Percentiles rank a stretch among this genome's conserved stretches.
Evolutionary conservation across 1,139 yeast genomes (phyloP).

Genomic region (Yamadazyma sp.): DNA sequence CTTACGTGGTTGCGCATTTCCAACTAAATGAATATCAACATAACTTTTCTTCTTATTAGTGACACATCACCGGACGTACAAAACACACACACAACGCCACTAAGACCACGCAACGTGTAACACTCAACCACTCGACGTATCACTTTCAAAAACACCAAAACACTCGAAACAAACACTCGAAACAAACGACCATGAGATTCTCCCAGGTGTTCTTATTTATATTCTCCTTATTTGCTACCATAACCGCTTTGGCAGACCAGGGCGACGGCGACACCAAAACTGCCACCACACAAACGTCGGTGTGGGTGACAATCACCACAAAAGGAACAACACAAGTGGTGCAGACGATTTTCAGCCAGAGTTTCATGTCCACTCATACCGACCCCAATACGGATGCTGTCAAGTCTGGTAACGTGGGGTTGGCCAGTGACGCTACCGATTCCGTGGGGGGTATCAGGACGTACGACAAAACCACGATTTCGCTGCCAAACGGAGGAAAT

Average conservation of each 20-base stretch:
- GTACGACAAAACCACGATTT: constrained; percentile 25
- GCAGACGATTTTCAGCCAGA: constrained; percentile 30
- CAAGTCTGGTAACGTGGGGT: constrained; percentile 35
- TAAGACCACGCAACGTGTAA: too few relatives aligned
- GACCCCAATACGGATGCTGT: constrained; percentile 21
- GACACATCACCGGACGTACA: too few relatives aligned
- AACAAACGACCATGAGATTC: too few relatives aligned
- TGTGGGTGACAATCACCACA: constrained; percentile 38
- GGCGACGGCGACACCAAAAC: constrained; percentile 16
- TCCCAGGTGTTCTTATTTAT: constrained; percentile 7
- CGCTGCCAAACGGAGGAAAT: constrained; percentile 9
- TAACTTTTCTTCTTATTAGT: not conserved
- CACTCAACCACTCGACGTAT: too few relatives aligned
- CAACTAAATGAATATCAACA: not conserved
- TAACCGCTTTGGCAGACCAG: constrained; percentile 24
- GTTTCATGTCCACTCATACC: constrained; percentile 28
- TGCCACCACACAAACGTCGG: constrained; percentile 22
- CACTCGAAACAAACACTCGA: too few relatives aligned
- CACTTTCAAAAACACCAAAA: too few relatives aligned
- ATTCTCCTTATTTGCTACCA: constrained; percentile 11
- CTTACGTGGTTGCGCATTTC: constrained; percentile 1
- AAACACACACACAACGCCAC: too few relatives aligned
- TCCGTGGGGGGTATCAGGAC: constrained; percentile 38
- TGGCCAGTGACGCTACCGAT: constrained; percentile 26
- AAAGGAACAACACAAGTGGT: constrained; percentile 30